phyloP scores from a whole-genome alignment of 1,139 yeast species.

The Debaryomyces coudertii region DNA sequence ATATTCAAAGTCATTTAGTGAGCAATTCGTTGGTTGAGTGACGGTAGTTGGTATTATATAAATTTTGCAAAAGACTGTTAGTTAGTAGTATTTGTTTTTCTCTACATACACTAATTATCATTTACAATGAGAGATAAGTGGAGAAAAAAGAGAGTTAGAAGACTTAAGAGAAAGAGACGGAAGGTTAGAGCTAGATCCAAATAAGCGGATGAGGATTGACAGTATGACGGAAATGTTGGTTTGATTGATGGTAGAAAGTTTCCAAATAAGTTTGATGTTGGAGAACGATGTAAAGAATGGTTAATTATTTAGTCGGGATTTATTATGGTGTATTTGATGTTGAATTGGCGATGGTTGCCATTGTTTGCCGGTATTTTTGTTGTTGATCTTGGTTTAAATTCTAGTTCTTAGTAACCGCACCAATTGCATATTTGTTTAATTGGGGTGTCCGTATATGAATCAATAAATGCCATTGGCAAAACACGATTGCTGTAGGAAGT shows the following conservation, averaged over 20 bases:
- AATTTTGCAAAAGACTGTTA: conserved; percentile 1
- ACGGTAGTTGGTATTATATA: conserved; percentile 7
- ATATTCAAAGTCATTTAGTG: conserved; percentile 8
- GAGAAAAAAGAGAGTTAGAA: conserved; percentile 99
- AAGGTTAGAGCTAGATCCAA: conserved; percentile 99
- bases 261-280: background rate
- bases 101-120: conserved; percentile 32
- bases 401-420: conserved; percentile 9
- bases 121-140: conserved; percentile 85
- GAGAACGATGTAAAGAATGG: background rate
- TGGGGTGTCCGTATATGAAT: conserved; percentile 11
- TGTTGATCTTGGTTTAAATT: conserved; percentile 8
- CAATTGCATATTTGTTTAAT: background rate
- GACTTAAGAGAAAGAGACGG: conserved; percentile 99
- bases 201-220: conserved; percentile 56
- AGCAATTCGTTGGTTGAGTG: conserved; percentile 6
- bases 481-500: background rate
- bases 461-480: conserved; percentile 11
- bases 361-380: conserved; percentile 7
- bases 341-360: conserved; percentile 3
- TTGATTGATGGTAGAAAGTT: conserved; percentile 1
- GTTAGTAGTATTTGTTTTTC: conserved; percentile 21
- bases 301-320: background rate
- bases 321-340: conserved; percentile 3
- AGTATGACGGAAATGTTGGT: conserved; percentile 4